Evolutionary conservation across 306 rosid genomes (phyloP), one percentile per base, ranked within the genome.

Genomic region (Cucurbita pepo): DNA sequence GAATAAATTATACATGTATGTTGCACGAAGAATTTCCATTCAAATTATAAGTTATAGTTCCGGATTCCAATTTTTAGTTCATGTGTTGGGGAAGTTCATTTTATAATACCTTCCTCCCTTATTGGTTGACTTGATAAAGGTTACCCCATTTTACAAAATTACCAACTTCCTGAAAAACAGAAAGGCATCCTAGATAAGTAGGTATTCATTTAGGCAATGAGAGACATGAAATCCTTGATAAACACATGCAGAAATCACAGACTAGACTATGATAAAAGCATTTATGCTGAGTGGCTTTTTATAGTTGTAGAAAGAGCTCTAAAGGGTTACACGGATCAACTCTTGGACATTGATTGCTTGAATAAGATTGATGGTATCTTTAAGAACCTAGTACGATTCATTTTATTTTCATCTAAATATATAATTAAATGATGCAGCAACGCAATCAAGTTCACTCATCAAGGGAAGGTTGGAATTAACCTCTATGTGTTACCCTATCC

Each of bases 381-480:
- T 61, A 61, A 36, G 44, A 37, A 37, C 7, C 25, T 38, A 61
- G 16, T 64, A 43, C 18, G 71, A 7, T 21, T 61, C 21, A 25
- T 34, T 65, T 38, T 44, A 41, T 56, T 13, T 16, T 21, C 44
- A 40, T 75, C 34, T 77, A 53, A 67, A 18, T 71, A 65, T 11
- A 40, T 64, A 44, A 70, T 18, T 67, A 53, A 62, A 45, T 61
- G 61, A 82, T 76, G 82, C 96, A 93, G 99, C 85, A 95, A 95
- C 18, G 95, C 97, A 0, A 86, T 91, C 83, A 95, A 95, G 89
- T 95, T 95, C 82, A 95, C 99, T 55, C 96, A 83, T 79, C 83
- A 91, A 89, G 99, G 99, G 59, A 86, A 89, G 80, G 97, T 95
- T 74, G 96, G 97, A 34, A 82, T 95, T 69, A 91, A 88, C 53